Base-by-base conservation (phyloP, 306 rosid genomes). In the Glycine tomentella region DNA sequence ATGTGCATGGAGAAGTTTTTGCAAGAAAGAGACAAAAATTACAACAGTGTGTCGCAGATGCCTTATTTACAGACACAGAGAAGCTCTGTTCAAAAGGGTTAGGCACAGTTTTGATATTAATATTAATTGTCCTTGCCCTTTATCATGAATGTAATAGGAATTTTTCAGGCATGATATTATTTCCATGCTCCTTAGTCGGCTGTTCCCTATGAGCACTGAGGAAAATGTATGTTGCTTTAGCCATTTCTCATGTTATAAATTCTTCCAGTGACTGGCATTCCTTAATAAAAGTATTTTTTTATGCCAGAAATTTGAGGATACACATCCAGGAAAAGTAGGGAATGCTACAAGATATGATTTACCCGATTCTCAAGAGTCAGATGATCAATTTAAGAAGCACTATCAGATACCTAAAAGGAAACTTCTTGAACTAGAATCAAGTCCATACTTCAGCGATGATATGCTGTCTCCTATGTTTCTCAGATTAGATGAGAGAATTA, bases 121-220 rank as follows among this genome's bases (percentile, higher is more conserved):
- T 70, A 66, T 81, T 56, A 38, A 82, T 34, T 52, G 58, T 84
- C 68, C 76, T 52, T 67, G 65, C 74, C 59, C 70, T 73, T 45
- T 34, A 44, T 77, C 50, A 38, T 62, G 79, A 68, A 83, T 67
- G 50, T 52, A 59, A 57, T 75, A 11, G 61, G 84, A 59, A 77
- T 40, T 86, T 87, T 84, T 75, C 92, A 92, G 97, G 92, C 74
- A 62, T 65, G 83, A 81, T 86, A 78, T 92, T 84, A 80, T 89
- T 81, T 79, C 89, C 69, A 13, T 77, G 69, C 99, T 95, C 71
- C 92, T 95, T 79, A 70, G 80, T 69, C 92, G 97, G 87, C 92
- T 95, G 72, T 73, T 84, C 67, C 92, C 92, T 3, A 55, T 50
- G 74, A 83, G 82, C 84, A 63, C 40, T 5, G 75, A 75, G 59